A percentile compares a stretch with the other conserved stretches of the same genome.
Conservation (phyloP, 2,329 filamentous ascomycete genomes). For the Aspergillus neotritici region DNA sequence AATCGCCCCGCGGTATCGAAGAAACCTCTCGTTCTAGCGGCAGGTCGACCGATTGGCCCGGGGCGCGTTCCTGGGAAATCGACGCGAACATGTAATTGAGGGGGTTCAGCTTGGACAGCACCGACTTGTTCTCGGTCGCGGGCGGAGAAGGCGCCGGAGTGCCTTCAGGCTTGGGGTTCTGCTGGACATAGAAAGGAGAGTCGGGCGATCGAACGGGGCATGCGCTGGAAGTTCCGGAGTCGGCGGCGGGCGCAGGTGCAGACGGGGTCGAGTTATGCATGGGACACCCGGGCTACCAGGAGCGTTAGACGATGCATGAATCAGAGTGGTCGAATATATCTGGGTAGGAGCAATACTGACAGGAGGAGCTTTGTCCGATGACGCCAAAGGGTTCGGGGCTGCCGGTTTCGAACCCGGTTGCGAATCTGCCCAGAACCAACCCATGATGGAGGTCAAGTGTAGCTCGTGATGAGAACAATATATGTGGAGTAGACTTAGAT, state of each 20-base stretch:
- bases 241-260: constrained; percentile 21
- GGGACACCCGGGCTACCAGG: constrained; percentile 58
- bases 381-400: constrained; percentile 46
- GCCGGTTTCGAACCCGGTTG: constrained; percentile 33
- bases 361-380: constrained; percentile 48
- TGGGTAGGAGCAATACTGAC: constrained; percentile 36
- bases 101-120: constrained; percentile 63
- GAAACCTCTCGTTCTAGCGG: constrained; percentile 77
- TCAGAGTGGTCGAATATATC: background rate
- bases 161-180: constrained; percentile 27
- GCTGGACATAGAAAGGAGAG: constrained; percentile 42
- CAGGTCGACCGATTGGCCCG: constrained; percentile 66
- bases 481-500: background rate
- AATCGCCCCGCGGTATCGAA: constrained; percentile 80
- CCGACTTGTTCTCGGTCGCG: constrained; percentile 36
- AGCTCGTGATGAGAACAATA: background rate
- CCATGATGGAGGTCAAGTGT: constrained; percentile 44
- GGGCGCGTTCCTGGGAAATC: constrained; percentile 72
- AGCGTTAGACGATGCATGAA: constrained; percentile 13
- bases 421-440: constrained; percentile 65
- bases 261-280: constrained; percentile 51
- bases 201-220: constrained; percentile 48
- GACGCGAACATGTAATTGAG: constrained; percentile 95
- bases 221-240: constrained; percentile 25
- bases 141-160: constrained; percentile 27